A percentile compares a stretch with the other conserved stretches of the same genome.
These are phyloP conservation scores for Rhizopus delemar DNA, from an alignment of 371 early-diverging fungal species.

Conservation along the genomic window DNA sequence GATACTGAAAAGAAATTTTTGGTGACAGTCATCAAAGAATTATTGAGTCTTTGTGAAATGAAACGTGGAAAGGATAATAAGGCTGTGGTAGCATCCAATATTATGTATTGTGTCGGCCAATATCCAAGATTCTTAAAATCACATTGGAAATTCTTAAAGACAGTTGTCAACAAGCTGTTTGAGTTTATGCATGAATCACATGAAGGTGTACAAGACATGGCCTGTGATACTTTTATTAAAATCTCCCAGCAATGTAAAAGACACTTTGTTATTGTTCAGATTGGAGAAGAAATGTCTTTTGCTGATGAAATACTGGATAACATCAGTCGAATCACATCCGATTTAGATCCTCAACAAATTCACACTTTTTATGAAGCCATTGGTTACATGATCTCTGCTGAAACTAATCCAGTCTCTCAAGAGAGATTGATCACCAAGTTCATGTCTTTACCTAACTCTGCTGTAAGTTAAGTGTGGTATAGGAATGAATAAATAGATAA, in stretches of 20 bases:
- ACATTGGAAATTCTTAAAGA: constrained; percentile 99
- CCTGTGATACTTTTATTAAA: constrained; percentile 99
- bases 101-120: constrained; percentile 99
- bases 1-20: constrained; percentile 98
- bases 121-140: constrained; percentile 98
- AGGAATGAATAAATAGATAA: not conserved
- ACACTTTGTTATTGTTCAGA: constrained; percentile 91
- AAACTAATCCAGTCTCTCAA: constrained; percentile 69
- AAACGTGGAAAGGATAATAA: constrained; percentile 98
- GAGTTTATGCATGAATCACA: constrained; percentile 99
- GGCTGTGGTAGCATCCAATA: constrained; percentile 99
- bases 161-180: constrained; percentile 99
- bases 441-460: constrained; percentile 88
- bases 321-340: constrained; percentile 80
- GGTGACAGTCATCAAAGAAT: constrained; percentile 96
- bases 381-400: constrained; percentile 94
- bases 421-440: constrained; percentile 79
- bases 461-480: constrained; percentile 48
- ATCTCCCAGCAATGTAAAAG: constrained; percentile 96
- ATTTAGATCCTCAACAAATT: constrained; percentile 88
- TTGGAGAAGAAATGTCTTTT: constrained; percentile 83
- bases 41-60: constrained; percentile 92
- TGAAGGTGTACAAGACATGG: constrained; percentile 99
- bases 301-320: constrained; percentile 90
- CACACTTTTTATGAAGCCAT: constrained; percentile 97